Base-by-base conservation (phyloP, 306 rosid genomes). In the Malus sylvestris region DNA sequence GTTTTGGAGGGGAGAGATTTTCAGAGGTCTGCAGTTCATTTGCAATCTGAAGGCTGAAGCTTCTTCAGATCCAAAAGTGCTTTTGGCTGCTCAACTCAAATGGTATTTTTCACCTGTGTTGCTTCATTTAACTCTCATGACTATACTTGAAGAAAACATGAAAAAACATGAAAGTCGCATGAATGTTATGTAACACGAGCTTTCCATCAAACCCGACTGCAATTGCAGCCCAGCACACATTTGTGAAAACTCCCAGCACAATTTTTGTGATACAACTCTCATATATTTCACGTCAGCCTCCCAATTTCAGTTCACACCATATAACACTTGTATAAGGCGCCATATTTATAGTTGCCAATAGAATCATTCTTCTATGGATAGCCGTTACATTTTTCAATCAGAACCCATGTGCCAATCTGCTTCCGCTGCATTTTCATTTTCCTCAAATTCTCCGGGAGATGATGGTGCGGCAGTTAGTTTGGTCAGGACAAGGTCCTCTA, bases 381-480 rank as follows among this genome's bases (percentile, higher is more conserved):
- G 81, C 76, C 77, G 89, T 74, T 77, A 82, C 85, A 70, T 77
- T 38, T 78, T 65, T 60, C 84, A 73, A 51, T 62, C 83, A 63
- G 87, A 71, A 19, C 30, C 85, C 22, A 70, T 81, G 83, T 83
- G 83, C 61, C 82, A 69, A 33, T 77, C 89, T 10, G 77, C 88
- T 11, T 72, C 53, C 75, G 68, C 70, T 68, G 73, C 82, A 42
- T 75, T 82, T 87, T 79, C 82, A 67, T 66, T 82, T 78, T 70
- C 92, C 38, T 82, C 95, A 33, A 88, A 77, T 72, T 83, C 81
- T 67, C 51, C 79, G 6, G 81, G 77, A 65, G 91, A 76, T 81
- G 92, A 78, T 33, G 81, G 81, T 29, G 57, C 13, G 45, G 71
- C 68, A 16, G 74, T 61, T 57, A 57, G 77, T 70, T 45, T 70